A percentile compares a stretch with the other conserved stretches of the same genome.
Evolutionary conservation across 129 eudicot species (phyloP).

Genomic region (Saposhnikovia divaricata): DNA sequence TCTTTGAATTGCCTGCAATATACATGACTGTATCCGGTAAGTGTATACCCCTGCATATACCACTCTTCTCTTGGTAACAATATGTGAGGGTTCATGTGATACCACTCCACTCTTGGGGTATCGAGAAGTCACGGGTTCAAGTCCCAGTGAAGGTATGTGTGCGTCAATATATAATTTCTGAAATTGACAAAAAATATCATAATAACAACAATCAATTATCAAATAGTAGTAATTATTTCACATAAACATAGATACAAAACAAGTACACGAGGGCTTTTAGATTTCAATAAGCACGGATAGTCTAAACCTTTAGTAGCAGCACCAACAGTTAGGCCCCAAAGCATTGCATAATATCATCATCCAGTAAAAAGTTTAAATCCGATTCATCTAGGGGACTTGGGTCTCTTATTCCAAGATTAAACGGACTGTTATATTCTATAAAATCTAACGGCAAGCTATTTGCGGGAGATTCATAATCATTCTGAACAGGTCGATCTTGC

Average conservation of each 20-base stretch:
- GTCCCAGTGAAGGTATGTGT: neutral
- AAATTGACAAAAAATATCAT: no score
- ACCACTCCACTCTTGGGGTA: neutral
- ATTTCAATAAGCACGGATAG: neutral
- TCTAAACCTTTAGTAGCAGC: neutral
- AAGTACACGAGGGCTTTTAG: neutral
- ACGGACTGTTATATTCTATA: constrained; percentile 36
- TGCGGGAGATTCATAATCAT: constrained; percentile 40
- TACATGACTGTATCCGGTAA: neutral
- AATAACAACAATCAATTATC: no score
- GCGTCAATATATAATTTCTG: no score
- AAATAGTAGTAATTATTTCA: neutral
- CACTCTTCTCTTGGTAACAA: neutral
- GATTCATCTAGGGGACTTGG: constrained; percentile 23
- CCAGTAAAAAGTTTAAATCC: constrained; percentile 21
- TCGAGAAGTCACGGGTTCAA: neutral
- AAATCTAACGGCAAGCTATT: constrained; percentile 45
- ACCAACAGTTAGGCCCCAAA: constrained; percentile 35
- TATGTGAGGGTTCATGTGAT: no score
- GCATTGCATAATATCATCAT: constrained; percentile 33
- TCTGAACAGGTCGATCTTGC: constrained; percentile 29
- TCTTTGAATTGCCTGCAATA: neutral
- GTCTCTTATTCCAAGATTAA: constrained; percentile 34
- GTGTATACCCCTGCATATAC: neutral
- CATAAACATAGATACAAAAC: neutral